Percentiles rank a stretch among this genome's conserved stretches.
Conservation (phyloP, 75 land plant genomes). For the Chamaecyparis obtusa region DNA sequence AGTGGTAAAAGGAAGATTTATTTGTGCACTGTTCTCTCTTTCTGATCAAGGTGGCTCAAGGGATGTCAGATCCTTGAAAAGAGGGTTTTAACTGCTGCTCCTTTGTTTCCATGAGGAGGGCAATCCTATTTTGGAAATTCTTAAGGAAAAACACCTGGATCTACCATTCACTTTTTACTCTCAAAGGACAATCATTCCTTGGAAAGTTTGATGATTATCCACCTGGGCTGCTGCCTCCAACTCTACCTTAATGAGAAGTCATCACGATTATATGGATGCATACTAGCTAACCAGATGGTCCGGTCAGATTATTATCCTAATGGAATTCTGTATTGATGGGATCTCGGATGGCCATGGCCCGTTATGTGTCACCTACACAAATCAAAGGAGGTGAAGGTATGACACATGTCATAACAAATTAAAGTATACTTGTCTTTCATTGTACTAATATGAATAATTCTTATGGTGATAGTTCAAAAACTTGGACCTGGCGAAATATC, state of each 20-base stretch:
- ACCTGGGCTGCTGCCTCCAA: background rate
- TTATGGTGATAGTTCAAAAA: too few relatives aligned
- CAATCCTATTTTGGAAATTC: background rate
- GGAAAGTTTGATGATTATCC: background rate
- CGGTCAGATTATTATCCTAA: background rate
- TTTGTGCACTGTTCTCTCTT: background rate
- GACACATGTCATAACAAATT: background rate
- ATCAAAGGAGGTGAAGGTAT: background rate
- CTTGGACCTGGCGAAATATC: too few relatives aligned
- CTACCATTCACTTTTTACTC: background rate
- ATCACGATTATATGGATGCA: background rate
- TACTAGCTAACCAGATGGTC: background rate
- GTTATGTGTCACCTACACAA: background rate
- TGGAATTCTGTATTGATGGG: background rate
- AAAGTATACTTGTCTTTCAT: too few relatives aligned
- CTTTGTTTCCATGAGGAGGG: background rate
- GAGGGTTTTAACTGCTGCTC: background rate
- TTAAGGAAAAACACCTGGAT: background rate
- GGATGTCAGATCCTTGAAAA: too few relatives aligned
- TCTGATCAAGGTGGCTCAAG: background rate
- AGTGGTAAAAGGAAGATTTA: background rate
- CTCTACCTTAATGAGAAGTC: background rate
- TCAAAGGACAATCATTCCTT: background rate
- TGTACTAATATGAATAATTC: too few relatives aligned
- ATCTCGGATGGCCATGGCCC: background rate